Conservation (phyloP, 2,329 filamentous ascomycete species). For the Aspergillus tubingensis region DNA sequence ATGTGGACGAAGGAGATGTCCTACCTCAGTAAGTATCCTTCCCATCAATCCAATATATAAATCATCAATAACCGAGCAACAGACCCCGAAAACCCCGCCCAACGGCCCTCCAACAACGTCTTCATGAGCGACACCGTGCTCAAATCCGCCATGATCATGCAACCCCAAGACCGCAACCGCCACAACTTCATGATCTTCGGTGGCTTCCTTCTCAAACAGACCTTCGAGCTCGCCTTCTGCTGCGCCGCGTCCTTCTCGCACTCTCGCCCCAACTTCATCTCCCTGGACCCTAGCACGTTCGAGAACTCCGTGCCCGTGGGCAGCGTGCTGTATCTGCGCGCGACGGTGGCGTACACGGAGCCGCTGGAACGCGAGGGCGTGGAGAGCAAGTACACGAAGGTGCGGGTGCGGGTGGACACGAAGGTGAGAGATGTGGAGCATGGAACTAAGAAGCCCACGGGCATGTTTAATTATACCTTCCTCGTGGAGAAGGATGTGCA, state of each 20-base stretch:
- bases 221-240: slow-evolving; percentile 75
- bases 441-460: slow-evolving; percentile 66
- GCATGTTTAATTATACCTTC: slow-evolving; percentile 77
- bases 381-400: slow-evolving; percentile 57
- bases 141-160: slow-evolving; percentile 71
- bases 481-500: slow-evolving; percentile 64
- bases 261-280: slow-evolving; percentile 69
- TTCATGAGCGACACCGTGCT: slow-evolving; percentile 66
- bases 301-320: slow-evolving; percentile 75
- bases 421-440: slow-evolving; percentile 74
- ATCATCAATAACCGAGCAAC: not conserved
- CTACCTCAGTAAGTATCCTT: slow-evolving; percentile 54
- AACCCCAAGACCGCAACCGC: slow-evolving; percentile 69
- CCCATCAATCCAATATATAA: not conserved
- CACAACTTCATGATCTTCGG: slow-evolving; percentile 81
- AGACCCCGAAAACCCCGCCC: slow-evolving; percentile 58
- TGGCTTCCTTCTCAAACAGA: slow-evolving; percentile 72
- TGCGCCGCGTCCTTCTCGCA: slow-evolving; percentile 72
- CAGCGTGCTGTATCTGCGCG: slow-evolving; percentile 72
- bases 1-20: slow-evolving; percentile 71
- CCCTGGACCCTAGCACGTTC: slow-evolving; percentile 72
- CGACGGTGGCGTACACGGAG: slow-evolving; percentile 72
- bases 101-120: slow-evolving; percentile 59
- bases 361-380: slow-evolving; percentile 51
- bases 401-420: slow-evolving; percentile 71